Percentiles rank a stretch among this genome's conserved stretches.
These are phyloP conservation scores for Neopestalotiopsis clavispora DNA, from an alignment of 2,329 filamentous ascomycete genomes.

Conservation along the genomic window DNA sequence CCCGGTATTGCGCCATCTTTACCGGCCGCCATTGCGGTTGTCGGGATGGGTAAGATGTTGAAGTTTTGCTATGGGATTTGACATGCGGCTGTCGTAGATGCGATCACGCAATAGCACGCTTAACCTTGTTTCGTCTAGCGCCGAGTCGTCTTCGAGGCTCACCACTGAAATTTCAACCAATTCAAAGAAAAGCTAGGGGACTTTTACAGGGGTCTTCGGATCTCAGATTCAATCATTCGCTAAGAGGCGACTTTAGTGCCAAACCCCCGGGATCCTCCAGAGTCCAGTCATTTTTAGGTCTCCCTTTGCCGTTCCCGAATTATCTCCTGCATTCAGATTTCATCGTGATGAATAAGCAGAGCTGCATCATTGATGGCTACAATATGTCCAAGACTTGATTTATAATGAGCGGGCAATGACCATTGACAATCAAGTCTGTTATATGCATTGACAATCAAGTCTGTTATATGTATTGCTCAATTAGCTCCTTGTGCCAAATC, in stretches of 20 bases:
- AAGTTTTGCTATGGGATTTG: constrained; percentile 25
- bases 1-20: constrained; percentile 19
- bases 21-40: constrained; percentile 18
- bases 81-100: constrained; percentile 13
- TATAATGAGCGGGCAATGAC: too few relatives aligned
- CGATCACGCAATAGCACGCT: constrained; percentile 31
- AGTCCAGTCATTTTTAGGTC: too few relatives aligned
- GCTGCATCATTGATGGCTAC: too few relatives aligned
- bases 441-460: too few relatives aligned
- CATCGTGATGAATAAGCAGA: background rate
- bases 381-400: too few relatives aligned
- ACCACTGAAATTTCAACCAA: constrained; percentile 19
- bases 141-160: constrained; percentile 19
- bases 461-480: too few relatives aligned
- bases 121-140: constrained; percentile 21
- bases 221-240: background rate
- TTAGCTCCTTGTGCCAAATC: too few relatives aligned
- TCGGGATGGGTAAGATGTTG: constrained; percentile 15
- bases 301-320: background rate
- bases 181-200: background rate
- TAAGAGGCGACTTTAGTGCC: background rate
- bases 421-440: too few relatives aligned
- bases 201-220: background rate
- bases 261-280: background rate
- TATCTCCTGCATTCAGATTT: background rate